phyloP scores from a whole-genome alignment of 2,329 filamentous ascomycete species.

The Rhinocladiella mackenziei region DNA sequence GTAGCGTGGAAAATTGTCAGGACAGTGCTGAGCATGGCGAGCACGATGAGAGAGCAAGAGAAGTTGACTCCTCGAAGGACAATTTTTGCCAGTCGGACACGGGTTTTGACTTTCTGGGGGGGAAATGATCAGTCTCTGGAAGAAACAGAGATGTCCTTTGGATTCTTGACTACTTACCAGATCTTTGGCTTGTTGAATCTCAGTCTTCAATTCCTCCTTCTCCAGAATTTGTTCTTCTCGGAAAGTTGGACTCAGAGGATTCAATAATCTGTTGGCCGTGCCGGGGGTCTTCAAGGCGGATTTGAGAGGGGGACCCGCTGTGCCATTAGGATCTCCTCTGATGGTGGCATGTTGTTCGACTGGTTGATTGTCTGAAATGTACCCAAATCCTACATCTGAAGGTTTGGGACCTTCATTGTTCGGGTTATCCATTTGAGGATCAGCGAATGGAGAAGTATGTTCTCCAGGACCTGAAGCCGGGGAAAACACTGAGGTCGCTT shows the following conservation, averaged over 20 bases:
- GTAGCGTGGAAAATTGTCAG: constrained; percentile 92
- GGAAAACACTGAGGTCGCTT: constrained; percentile 62
- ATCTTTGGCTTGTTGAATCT: constrained; percentile 82
- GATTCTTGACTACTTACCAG: constrained; percentile 59
- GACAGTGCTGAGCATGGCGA: constrained; percentile 82
- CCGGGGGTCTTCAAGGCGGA: constrained; percentile 86
- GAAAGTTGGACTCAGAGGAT: constrained; percentile 87
- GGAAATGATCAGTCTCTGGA: too few relatives aligned
- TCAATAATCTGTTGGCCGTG: constrained; percentile 69
- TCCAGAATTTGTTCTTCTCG: constrained; percentile 81
- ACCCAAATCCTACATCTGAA: constrained; percentile 87
- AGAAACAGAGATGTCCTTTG: not conserved
- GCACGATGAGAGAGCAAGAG: constrained; percentile 90
- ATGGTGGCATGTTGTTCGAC: constrained; percentile 52
- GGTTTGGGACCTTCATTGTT: constrained; percentile 57
- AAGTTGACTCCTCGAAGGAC: constrained; percentile 95
- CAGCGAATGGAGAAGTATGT: constrained; percentile 49
- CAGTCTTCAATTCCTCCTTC: constrained; percentile 74
- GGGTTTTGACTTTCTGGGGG: constrained; percentile 78
- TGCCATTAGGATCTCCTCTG: constrained; percentile 22
- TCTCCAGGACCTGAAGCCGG: constrained; percentile 51
- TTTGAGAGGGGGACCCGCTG: constrained; percentile 61
- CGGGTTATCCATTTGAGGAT: constrained; percentile 46
- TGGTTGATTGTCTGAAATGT: constrained; percentile 61
- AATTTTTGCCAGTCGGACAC: constrained; percentile 89